phyloP scores from a whole-genome alignment of 768 basidiomycete species.

The Hemileccinum rubropunctum region DNA sequence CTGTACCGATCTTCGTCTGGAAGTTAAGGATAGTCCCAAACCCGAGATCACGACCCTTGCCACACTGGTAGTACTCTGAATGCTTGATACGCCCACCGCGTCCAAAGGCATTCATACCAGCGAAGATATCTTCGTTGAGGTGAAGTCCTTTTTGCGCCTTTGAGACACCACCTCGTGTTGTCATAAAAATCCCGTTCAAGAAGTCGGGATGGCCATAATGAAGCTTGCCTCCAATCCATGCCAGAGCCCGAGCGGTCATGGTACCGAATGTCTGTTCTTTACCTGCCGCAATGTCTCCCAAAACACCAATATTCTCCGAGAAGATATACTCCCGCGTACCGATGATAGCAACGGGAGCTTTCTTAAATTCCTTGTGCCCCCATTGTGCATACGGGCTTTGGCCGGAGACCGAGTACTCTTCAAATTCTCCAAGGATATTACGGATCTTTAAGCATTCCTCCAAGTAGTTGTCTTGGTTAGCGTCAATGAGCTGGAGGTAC shows the following conservation, averaged over 20 bases:
- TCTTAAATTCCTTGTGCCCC: conserved; percentile 91
- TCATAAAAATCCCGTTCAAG: conserved; percentile 97
- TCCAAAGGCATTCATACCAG: conserved; percentile 98
- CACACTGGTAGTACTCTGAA: conserved; percentile 99
- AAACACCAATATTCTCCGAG: conserved; percentile 98
- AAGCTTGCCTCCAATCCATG: conserved; percentile 97
- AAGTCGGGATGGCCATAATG: conserved; percentile 99
- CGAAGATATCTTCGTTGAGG: conserved; percentile 99
- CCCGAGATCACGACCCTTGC: conserved; percentile 98
- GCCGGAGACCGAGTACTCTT: conserved; percentile 85
- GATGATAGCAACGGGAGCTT: conserved; percentile 92
- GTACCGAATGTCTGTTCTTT: conserved; percentile 99
- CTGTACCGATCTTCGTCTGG: conserved; percentile 99
- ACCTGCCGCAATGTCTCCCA: conserved; percentile 98
- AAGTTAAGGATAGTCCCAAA: conserved; percentile 99
- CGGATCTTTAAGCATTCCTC: conserved; percentile 99
- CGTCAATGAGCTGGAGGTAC: conserved; percentile 98
- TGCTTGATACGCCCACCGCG: conserved; percentile 99
- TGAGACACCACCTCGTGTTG: conserved; percentile 95
- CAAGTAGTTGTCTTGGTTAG: conserved; percentile 99
- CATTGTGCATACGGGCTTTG: conserved; percentile 96
- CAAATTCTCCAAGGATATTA: conserved; percentile 96
- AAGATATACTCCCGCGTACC: conserved; percentile 99
- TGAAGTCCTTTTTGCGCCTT: conserved; percentile 99
- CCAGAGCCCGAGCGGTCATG: conserved; percentile 89